These are phyloP conservation scores for Termitomyces sp. DNA, from an alignment of 768 basidiomycete genomes.

Conservation along the genomic window DNA sequence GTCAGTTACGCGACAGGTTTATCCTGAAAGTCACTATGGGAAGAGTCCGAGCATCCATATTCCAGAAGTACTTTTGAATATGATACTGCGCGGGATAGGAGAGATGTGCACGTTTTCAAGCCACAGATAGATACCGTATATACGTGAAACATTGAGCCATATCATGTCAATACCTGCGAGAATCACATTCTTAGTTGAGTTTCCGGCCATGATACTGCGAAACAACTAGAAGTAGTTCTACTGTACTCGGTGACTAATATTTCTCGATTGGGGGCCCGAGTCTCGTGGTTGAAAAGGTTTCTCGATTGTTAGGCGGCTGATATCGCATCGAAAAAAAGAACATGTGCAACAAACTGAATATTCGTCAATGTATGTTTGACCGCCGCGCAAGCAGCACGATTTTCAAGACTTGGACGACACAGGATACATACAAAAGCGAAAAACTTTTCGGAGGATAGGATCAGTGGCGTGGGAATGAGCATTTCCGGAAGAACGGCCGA, in stretches of 20 bases:
- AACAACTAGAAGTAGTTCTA: background rate
- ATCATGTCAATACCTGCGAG: background rate
- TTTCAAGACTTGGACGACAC: background rate
- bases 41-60: background rate
- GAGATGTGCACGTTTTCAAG: background rate
- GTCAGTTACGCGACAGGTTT: background rate
- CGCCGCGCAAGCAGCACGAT: background rate
- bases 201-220: background rate
- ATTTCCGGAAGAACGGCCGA: background rate
- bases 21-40: background rate
- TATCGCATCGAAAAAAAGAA: background rate
- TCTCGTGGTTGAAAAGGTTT: no score
- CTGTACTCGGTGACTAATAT: background rate
- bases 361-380: background rate
- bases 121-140: background rate
- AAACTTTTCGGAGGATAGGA: background rate
- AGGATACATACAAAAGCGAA: no score
- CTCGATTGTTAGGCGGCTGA: background rate
- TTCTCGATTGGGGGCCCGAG: background rate
- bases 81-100: no score
- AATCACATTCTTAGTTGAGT: background rate
- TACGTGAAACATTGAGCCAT: background rate
- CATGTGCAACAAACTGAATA: background rate
- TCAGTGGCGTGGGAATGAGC: slow-evolving; percentile 6
- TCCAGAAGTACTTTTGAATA: background rate